A percentile compares a stretch with the other conserved stretches of the same genome.
Conservation (phyloP, 352 stramenopile genomes). For the Plasmopara viticola region DNA sequence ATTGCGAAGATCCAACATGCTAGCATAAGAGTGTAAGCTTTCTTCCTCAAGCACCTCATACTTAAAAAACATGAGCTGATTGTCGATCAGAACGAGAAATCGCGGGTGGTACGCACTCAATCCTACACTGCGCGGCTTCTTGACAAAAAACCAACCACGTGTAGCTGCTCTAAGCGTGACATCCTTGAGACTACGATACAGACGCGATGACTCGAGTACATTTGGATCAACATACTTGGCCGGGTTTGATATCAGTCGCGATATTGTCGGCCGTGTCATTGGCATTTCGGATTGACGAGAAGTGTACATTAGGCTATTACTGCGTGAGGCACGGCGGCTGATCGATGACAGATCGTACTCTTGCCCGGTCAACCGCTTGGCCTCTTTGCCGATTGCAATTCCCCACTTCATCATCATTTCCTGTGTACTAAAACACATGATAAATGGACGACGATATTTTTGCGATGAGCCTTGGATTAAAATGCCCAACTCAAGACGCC, state of each 20-base stretch:
- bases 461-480: slow-evolving; percentile 45
- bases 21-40: slow-evolving; percentile 58
- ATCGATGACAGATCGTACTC: slow-evolving; percentile 80
- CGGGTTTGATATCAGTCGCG: slow-evolving; percentile 68
- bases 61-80: slow-evolving; percentile 79
- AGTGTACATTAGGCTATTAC: slow-evolving; percentile 55
- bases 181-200: slow-evolving; percentile 76
- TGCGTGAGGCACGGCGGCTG: slow-evolving; percentile 48
- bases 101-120: slow-evolving; percentile 75
- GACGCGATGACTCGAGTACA: slow-evolving; percentile 33
- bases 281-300: slow-evolving; percentile 48
- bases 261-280: slow-evolving; percentile 51
- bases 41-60: slow-evolving; percentile 78
- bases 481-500: slow-evolving; percentile 66
- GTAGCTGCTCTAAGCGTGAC: slow-evolving; percentile 56
- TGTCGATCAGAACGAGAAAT: slow-evolving; percentile 77
- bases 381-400: slow-evolving; percentile 64
- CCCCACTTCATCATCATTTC: slow-evolving; percentile 88
- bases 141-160: slow-evolving; percentile 82
- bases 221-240: slow-evolving; percentile 68
- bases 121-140: slow-evolving; percentile 55
- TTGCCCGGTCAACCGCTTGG: slow-evolving; percentile 69
- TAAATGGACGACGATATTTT: slow-evolving; percentile 71
- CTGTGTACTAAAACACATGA: slow-evolving; percentile 69
- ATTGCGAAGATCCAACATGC: slow-evolving; percentile 57